Base-by-base conservation (phyloP, 495 filamentous ascomycete species). In the Halenospora varia region DNA sequence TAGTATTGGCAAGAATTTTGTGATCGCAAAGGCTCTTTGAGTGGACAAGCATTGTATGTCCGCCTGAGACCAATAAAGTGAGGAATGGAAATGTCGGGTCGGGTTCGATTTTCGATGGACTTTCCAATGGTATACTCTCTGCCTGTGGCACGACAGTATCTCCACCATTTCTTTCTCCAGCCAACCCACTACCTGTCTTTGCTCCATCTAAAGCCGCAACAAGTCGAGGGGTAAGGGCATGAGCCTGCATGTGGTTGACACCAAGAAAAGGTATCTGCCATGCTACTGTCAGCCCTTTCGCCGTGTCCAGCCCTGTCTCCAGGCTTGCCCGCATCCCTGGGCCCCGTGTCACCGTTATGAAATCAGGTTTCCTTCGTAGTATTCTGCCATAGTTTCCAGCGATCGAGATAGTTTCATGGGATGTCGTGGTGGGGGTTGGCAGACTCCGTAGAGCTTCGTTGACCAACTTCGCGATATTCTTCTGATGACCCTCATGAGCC, bases 191-290 rank as follows among this genome's bases (percentile, higher is more conserved):
- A 53, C 25, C 10, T 57, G 26, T 10, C 17, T 29, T 22, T 17
- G 62, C 25, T 20, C 35, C 41, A 39, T 56, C 23, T 29, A 96
- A 69, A 2, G 88, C 88, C 10, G 76, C 69, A 1, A 89, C 83
- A n/a, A 98, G 82, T 2, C 88, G 80, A 6, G 92, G 88, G 4
- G 94, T 97, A 48, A 98, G 69, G 2, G 92, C 83, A 70, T 98
- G 94, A 13, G 93, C 94, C 67, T 97, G 92, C 94, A 98, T 97
- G 70, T 98, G 94, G 64, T 98, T 85, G 0, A 97, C 89, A 0
- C 82, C 94, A 2, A 97, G 67, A 24, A 97, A 71, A 2, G 92
- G 91, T 2, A 90, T 75, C 49, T 86, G 78, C 89, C 87, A 93
- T 29, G 88, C 92, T 23, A 88, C 73, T 1, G 92, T 87, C 3